Conservation (phyloP, 2,329 filamentous ascomycete genomes). For the Colletotrichum graminicola region DNA sequence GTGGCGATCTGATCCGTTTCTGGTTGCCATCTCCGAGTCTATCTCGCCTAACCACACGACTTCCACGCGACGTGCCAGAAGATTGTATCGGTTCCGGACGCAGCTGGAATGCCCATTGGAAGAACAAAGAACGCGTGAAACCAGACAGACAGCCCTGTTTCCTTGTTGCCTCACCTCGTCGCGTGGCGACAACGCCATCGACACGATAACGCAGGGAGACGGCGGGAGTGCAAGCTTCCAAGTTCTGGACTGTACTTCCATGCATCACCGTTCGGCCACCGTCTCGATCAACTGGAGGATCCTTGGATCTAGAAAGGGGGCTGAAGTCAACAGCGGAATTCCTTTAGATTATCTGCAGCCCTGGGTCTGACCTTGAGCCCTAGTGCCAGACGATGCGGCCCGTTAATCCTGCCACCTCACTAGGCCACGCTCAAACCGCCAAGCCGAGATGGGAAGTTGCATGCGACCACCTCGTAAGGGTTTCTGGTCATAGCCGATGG, state of each 20-base stretch:
- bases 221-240: background rate
- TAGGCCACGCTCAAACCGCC: constrained; percentile 32
- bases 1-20: constrained; percentile 33
- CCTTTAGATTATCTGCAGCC: constrained; percentile 19
- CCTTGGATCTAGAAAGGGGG: background rate
- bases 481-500: constrained; percentile 18
- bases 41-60: constrained; percentile 35
- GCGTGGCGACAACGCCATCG: constrained; percentile 27
- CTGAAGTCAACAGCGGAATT: constrained; percentile 17
- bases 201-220: constrained; percentile 34
- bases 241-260: constrained; percentile 29
- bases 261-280: constrained; percentile 36
- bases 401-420: constrained; percentile 27
- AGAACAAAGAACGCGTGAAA: constrained; percentile 11
- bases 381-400: constrained; percentile 13
- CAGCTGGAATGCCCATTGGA: constrained; percentile 16
- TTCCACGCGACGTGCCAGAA: constrained; percentile 39
- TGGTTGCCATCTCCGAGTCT: constrained; percentile 17
- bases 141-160: constrained; percentile 16
- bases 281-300: constrained; percentile 9
- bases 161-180: constrained; percentile 12
- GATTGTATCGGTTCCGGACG: constrained; percentile 7
- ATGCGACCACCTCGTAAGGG: constrained; percentile 15
- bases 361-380: background rate
- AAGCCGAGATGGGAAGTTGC: constrained; percentile 34